These are phyloP conservation scores for Fusarium falciforme DNA, from an alignment of 2,329 filamentous ascomycete species.

Conservation along the genomic window DNA sequence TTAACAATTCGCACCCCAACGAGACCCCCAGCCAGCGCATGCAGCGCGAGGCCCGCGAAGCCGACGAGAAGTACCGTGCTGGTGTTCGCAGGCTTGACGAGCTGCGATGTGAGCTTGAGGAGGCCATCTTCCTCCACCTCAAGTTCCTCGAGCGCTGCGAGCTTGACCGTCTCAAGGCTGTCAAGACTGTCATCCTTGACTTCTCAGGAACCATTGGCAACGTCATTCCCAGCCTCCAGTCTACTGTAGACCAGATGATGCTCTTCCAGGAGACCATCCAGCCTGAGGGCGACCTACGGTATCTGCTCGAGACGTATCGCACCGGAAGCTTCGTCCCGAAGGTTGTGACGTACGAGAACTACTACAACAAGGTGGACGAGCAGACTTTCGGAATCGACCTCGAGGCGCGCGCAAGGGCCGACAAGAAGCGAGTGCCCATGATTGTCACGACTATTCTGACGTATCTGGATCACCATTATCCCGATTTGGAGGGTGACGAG, in stretches of 20 bases:
- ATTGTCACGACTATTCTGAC: slow-evolving; percentile 93
- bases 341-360: slow-evolving; percentile 96
- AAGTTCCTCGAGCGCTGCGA: slow-evolving; percentile 98
- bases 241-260: slow-evolving; percentile 98
- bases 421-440: slow-evolving; percentile 94
- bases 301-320: slow-evolving; percentile 95
- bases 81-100: slow-evolving; percentile 88
- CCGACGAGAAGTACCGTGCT: slow-evolving; percentile 93
- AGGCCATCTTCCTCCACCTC: slow-evolving; percentile 91
- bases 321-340: slow-evolving; percentile 92
- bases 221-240: slow-evolving; percentile 94
- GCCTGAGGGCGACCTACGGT: slow-evolving; percentile 87
- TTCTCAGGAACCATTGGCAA: slow-evolving; percentile 98
- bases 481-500: slow-evolving; percentile 96
- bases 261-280: slow-evolving; percentile 99
- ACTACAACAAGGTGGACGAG: slow-evolving; percentile 98
- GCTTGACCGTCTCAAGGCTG: slow-evolving; percentile 93
- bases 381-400: slow-evolving; percentile 98
- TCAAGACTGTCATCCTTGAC: slow-evolving; percentile 97
- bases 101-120: slow-evolving; percentile 93
- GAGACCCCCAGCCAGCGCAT: slow-evolving; percentile 90
- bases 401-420: slow-evolving; percentile 91
- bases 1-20: slow-evolving; percentile 86
- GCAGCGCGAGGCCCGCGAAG: slow-evolving; percentile 87
- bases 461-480: slow-evolving; percentile 96